phyloP scores from a whole-genome alignment of 495 filamentous ascomycete genomes.

The Annulohypoxylon stygium region DNA sequence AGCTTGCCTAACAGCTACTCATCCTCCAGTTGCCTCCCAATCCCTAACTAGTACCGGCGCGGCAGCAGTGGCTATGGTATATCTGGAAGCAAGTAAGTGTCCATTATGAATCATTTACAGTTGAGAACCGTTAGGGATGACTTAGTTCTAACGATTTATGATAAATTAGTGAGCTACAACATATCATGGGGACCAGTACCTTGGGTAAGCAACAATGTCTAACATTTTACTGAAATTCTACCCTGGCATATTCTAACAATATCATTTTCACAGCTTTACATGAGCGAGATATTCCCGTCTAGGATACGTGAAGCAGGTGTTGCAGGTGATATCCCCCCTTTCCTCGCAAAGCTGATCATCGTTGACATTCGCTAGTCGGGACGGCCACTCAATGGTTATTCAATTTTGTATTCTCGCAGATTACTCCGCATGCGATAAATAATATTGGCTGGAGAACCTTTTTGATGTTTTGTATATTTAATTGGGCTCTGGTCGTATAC shows the following conservation, averaged over 20 bases:
- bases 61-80: slow-evolving; percentile 65
- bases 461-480: slow-evolving; percentile 70
- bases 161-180: slow-evolving; percentile 56
- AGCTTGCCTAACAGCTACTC: slow-evolving; percentile 51
- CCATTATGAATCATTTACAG: neutral
- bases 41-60: slow-evolving; percentile 54
- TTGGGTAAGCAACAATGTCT: slow-evolving; percentile 49
- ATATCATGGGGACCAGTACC: slow-evolving; percentile 66
- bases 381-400: slow-evolving; percentile 69
- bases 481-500: slow-evolving; percentile 57
- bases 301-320: slow-evolving; percentile 65
- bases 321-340: slow-evolving; percentile 31
- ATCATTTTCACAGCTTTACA: slow-evolving; percentile 50
- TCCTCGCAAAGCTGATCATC: neutral
- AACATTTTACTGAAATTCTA: neutral
- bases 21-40: slow-evolving; percentile 56
- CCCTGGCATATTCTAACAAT: neutral
- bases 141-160: neutral
- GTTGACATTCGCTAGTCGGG: slow-evolving; percentile 44
- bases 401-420: slow-evolving; percentile 67
- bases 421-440: slow-evolving; percentile 65
- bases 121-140: neutral
- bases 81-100: slow-evolving; percentile 57
- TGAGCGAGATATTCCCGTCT: slow-evolving; percentile 66
- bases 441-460: slow-evolving; percentile 67